Base-by-base conservation (phyloP, 768 basidiomycete species). In the Lepiota venenata region DNA sequence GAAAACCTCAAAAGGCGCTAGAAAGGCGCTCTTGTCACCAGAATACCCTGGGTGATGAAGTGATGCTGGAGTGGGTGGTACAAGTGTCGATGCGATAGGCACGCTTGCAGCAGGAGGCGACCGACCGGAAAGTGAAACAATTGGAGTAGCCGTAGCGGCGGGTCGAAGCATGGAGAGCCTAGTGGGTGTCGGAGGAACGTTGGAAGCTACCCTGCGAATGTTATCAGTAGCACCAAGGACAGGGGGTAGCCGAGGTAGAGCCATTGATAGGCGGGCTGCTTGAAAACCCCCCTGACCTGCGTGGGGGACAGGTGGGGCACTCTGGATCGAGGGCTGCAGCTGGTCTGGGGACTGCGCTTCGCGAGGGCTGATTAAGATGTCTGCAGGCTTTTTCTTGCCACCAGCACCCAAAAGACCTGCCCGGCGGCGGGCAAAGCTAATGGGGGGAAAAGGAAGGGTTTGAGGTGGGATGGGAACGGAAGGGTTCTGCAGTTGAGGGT, bases 1-100 rank as follows among this genome's bases (percentile, higher is more conserved):
- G 68, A 94, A 93, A 48, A 78, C 68, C 62, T 87, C 88, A 60
- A 93, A 94, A 2, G 89, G 91, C 0, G 86, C 83, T 45, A 94
- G 71, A 67, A 94, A 94, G 16, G 89, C 85, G 1, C 81, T 73
- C 65, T 87, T 90, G 63, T 87, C 85, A 20, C 80, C 79, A 9
- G 79, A 63, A 62, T 82, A 84, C 11, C 76, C 78, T 1, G 83
- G 80, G 38, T 79, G 81, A 14, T 84, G 83, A 16, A 88, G 74
- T 10, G 79, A 74, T n/a, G 79, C 79, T 2, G 87, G 85, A 1
- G 88, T 88, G 2, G 83, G 83, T 2, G 88, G 88, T 1, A 87
- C 83, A 10, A 85, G 71, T 4, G 78, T 74, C 12, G 77, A 76
- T 4, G 87, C 78, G 50, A 89, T 89, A n/a, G 88, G 81, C 5